Evolutionary conservation across 2,329 filamentous ascomycete genomes (phyloP), one percentile per base, ranked within the genome.

Genomic region (Colletotrichum sp.): DNA sequence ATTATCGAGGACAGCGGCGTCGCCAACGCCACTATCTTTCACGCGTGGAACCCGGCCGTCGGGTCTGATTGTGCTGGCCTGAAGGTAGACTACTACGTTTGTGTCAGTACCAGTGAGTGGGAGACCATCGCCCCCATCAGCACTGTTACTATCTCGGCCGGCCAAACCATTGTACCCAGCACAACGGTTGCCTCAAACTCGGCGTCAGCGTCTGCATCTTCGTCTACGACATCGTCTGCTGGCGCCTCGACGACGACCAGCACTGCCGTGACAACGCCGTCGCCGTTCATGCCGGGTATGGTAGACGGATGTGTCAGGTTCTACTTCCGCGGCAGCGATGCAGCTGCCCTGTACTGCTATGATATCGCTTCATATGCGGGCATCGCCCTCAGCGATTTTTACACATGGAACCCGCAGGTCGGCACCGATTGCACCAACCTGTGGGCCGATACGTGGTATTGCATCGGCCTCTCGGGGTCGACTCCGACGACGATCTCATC

Each of bases 311-410:
- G 66, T 28, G 28, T n/a, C 16, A 36, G 66, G 24, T 68, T 68
- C 43, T 68, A 69, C 39, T 24, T 55, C 18, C 43, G 43, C 43
- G n/a, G 43, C 43, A 52, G 43, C n/a, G 43, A 52, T 52, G 43
- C 43, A 52, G 43, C 43, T 3, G 43, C 43, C n/a, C 43, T 52
- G n/a, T 52, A 52, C 43, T 52, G 43, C 43, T 52, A 52, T 21
- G 43, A 52, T 52, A 52, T 52, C 10, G 43, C 43, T 12, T 52
- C 43, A 52, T 52, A 52, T 15, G 59, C 59, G 9, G 59, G 59
- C 59, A 78, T 79, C 26, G 57, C 77, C 15, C 64, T 52, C 18
- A 75, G 64, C 9, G 39, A 77, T 43, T 79, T 78, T 61, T 73
- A 71, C 43, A 36, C 18, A 5, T 71, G 59, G 59, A 71, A 71